Percentiles rank a stretch among this genome's conserved stretches.
phyloP scores from a whole-genome alignment of 768 basidiomycete species.

The Gloeopeniophorella convolvens region DNA sequence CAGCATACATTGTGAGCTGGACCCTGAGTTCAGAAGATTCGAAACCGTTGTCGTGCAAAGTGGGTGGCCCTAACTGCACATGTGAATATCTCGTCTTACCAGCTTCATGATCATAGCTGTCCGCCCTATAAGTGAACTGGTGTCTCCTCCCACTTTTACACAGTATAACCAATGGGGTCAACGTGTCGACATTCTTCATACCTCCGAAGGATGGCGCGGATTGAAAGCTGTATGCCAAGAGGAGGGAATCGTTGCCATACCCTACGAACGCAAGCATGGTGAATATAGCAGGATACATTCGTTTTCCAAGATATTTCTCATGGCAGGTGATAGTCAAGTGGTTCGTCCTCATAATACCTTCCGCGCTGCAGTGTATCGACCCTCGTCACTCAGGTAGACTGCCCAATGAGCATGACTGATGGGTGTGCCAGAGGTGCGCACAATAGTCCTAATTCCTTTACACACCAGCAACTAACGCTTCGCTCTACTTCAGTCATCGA shows the following conservation, averaged over 20 bases:
- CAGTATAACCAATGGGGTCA: conserved; percentile 75
- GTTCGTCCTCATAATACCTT: conserved; percentile 29
- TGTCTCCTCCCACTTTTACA: conserved; percentile 44
- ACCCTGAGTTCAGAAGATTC: conserved; percentile 52
- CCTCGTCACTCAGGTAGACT: conserved; percentile 43
- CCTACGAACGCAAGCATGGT: conserved; percentile 56
- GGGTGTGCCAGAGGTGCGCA: conserved; percentile 54
- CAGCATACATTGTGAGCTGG: conserved; percentile 45
- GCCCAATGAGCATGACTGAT: conserved; percentile 77
- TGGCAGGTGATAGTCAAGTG: conserved; percentile 58
- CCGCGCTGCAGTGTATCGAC: not conserved
- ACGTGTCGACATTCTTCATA: conserved; percentile 58
- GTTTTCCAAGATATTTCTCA: conserved; percentile 59
- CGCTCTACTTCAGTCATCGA: conserved; percentile 45
- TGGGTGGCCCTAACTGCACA: conserved; percentile 25
- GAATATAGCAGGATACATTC: conserved; percentile 57
- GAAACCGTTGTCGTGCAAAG: conserved; percentile 51
- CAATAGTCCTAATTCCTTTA: no score
- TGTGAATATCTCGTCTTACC: not conserved
- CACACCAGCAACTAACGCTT: no score
- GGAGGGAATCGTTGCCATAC: conserved; percentile 61
- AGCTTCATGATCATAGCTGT: conserved; percentile 36
- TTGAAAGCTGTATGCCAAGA: conserved; percentile 56
- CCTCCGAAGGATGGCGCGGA: conserved; percentile 66
- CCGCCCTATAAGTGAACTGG: conserved; percentile 39